Evolutionary conservation across 257 asterid species (phyloP).

Genomic region (Solanum virginianum): DNA sequence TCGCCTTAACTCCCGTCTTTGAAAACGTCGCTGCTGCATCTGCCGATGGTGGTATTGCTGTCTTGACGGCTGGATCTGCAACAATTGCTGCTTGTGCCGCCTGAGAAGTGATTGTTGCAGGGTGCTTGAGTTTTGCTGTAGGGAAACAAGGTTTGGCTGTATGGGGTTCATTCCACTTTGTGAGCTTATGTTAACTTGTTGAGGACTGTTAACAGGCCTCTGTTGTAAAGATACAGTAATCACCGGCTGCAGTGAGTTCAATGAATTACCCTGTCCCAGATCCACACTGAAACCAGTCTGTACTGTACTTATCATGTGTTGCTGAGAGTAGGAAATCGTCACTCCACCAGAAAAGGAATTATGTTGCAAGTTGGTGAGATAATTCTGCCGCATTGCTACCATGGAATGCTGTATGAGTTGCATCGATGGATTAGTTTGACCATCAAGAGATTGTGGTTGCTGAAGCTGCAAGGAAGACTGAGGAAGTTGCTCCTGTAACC

Average conservation of each 20-base stretch:
- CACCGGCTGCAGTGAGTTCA: constrained; percentile 69
- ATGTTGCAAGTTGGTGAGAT: constrained; percentile 50
- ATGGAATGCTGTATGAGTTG: constrained; percentile 48
- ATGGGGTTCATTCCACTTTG: constrained; percentile 41
- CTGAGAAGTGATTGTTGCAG: constrained; percentile 7
- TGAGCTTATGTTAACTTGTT: constrained; percentile 51
- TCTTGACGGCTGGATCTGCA: background rate
- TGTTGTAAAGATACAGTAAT: constrained; percentile 61
- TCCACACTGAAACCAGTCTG: constrained; percentile 54
- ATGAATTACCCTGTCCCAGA: constrained; percentile 52
- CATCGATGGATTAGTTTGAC: constrained; percentile 40
- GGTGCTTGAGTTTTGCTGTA: constrained; percentile 17
- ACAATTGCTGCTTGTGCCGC: background rate
- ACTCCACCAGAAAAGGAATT: constrained; percentile 41
- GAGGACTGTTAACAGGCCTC: constrained; percentile 54
- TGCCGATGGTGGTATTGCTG: background rate
- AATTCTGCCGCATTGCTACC: constrained; percentile 39
- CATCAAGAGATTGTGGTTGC: background rate
- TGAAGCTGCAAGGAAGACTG: background rate
- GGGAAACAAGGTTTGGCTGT: constrained; percentile 45
- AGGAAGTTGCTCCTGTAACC: constrained; percentile 29
- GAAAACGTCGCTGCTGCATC: constrained; percentile 41
- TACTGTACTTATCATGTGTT: constrained; percentile 37
- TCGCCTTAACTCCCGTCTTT: constrained; percentile 58
- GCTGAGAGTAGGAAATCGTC: constrained; percentile 51